Percentiles rank a stretch among this genome's conserved stretches.
Conservation (phyloP, 176 grass and related monocot species). For the Oryza meridionalis region DNA sequence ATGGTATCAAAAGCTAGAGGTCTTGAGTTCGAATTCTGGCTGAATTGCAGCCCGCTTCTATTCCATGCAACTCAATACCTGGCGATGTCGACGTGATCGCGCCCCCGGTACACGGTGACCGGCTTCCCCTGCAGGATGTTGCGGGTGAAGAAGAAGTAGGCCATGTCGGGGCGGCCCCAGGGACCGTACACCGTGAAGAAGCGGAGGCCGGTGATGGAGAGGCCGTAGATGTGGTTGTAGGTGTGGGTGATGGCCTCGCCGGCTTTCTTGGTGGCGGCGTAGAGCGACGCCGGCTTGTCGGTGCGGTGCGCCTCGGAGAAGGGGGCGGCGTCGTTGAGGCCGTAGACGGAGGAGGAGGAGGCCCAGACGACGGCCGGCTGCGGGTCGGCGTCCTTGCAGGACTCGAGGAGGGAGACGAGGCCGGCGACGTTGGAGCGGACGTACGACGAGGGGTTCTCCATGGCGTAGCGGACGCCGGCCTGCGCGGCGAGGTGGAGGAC, state of each 20-base stretch:
- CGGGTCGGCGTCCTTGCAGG: slow-evolving; percentile 69
- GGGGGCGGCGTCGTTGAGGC: slow-evolving; percentile 59
- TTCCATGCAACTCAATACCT: too few relatives aligned
- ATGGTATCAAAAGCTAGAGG: too few relatives aligned
- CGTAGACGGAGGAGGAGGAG: slow-evolving; percentile 77
- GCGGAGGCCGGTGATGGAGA: slow-evolving; percentile 74
- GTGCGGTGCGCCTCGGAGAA: slow-evolving; percentile 82
- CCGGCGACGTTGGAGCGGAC: slow-evolving; percentile 74
- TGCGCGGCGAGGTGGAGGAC: slow-evolving; percentile 84
- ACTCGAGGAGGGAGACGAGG: slow-evolving; percentile 65
- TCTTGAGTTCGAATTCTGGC: too few relatives aligned
- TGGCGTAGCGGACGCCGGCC: slow-evolving; percentile 78
- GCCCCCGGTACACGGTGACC: slow-evolving; percentile 67
- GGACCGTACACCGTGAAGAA: slow-evolving; percentile 90
- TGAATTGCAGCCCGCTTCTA: too few relatives aligned
- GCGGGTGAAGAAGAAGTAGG: slow-evolving; percentile 71
- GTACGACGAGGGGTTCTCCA: slow-evolving; percentile 74
- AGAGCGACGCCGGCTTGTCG: slow-evolving; percentile 73
- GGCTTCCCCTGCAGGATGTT: slow-evolving; percentile 79
- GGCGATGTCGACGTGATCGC: slow-evolving; percentile 60
- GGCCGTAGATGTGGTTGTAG: slow-evolving; percentile 87
- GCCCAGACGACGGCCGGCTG: slow-evolving; percentile 81
- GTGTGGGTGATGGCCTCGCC: slow-evolving; percentile 83
- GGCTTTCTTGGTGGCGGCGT: slow-evolving; percentile 85
- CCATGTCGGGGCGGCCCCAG: slow-evolving; percentile 76